Evolutionary conservation across 306 rosid genomes (phyloP), one percentile per base, ranked within the genome.

Genomic region (barrel medic (Medicago truncatula)): DNA sequence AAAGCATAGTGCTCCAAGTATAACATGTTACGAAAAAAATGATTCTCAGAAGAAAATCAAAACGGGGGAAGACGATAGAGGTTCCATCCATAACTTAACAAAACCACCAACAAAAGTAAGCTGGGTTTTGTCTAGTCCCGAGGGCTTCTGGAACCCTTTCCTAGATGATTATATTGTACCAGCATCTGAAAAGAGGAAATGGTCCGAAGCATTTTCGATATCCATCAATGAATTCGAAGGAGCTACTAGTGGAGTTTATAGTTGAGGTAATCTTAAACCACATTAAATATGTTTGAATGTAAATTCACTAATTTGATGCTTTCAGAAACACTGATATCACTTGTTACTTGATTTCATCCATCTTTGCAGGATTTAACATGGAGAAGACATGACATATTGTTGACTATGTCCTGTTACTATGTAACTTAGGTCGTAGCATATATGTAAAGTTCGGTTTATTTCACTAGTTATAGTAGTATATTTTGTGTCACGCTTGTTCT

Each of bases 91-190:
- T 65, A 67, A 74, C 81, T 69, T 70, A 73, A 65, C 86, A 12
- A 7, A 47, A 81, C 86, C 83, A 11, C 89, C 90, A 23, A 65
- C 78, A 41, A 87, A 78, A 53, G 81, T 91, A 47, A 86, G 76
- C 15, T 91, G 97, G 94, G 89, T 89, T 84, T 89, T 89, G 17
- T 70, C 88, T 47, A 81, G 85, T 70, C 71, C 84, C 8, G 83
- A 85, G 0, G 92, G 82, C 2, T 25, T 49, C 70, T 91, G 94
- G 94, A 81, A 47, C 57, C 87, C 94, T 67, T 80, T 70, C 59
- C 10, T 87, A 60, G 77, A 73, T 14, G 82, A 84, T 28, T 78
- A 73, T 6, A 11, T 36, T 56, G 86, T 91, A 23, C 50, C 83
- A n/a, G 89, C 86, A 28, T 81, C 87, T 68, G 83, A 76, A 44